Evolutionary conservation across 2,329 filamentous ascomycete genomes (phyloP).

Genomic region (Alternaria viburni): DNA sequence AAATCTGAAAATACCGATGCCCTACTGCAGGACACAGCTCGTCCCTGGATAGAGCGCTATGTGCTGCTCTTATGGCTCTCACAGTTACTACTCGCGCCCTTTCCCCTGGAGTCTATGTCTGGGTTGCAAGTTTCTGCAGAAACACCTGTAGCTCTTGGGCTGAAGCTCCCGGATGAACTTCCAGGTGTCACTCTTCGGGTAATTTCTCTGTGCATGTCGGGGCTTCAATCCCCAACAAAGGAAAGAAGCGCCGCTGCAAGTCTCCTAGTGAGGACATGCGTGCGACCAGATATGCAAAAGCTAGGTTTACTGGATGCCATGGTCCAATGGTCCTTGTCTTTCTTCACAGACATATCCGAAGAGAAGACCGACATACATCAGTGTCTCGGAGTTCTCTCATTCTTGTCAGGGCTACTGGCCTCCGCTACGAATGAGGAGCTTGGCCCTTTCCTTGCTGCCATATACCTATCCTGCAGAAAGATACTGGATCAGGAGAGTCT

Average conservation of each 20-base stretch:
- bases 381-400: conserved; percentile 79
- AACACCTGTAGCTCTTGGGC: conserved; percentile 45
- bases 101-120: conserved; percentile 88
- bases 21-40: conserved; percentile 22
- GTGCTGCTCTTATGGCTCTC: conserved; percentile 81
- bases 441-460: conserved; percentile 66
- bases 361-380: conserved; percentile 67
- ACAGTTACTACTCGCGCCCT: conserved; percentile 70
- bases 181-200: conserved; percentile 75
- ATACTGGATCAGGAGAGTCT: conserved; percentile 62
- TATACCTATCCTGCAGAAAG: conserved; percentile 70
- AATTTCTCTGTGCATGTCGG: conserved; percentile 72
- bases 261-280: conserved; percentile 79
- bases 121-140: conserved; percentile 43
- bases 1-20: conserved; percentile 17
- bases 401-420: conserved; percentile 75
- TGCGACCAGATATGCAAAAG: conserved; percentile 86
- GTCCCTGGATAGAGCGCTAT: conserved; percentile 84
- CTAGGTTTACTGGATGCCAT: conserved; percentile 72
- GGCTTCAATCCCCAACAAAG: conserved; percentile 78
- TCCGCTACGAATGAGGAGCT: conserved; percentile 78
- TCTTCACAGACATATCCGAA: conserved; percentile 58
- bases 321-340: conserved; percentile 72
- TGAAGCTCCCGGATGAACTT: conserved; percentile 65
- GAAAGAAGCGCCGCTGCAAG: conserved; percentile 87